Conservation (phyloP, 2,329 filamentous ascomycete species). For the Graphium sp. region DNA sequence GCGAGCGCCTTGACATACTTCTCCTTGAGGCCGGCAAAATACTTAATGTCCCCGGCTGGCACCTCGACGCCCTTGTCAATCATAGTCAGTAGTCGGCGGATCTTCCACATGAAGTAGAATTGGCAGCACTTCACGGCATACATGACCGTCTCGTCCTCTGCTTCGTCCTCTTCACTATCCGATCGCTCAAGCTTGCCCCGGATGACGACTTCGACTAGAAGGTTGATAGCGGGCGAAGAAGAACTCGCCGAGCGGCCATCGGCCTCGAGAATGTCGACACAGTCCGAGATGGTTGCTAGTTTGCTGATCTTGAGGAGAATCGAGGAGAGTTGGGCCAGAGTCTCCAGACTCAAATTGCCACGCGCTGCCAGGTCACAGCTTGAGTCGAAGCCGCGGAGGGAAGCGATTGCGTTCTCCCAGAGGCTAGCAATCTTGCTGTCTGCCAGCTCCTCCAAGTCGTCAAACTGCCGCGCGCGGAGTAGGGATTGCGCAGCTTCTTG, state of each 20-base stretch:
- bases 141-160: constrained; percentile 64
- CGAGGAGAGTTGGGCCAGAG: constrained; percentile 55
- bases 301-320: constrained; percentile 67
- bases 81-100: constrained; percentile 38
- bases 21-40: constrained; percentile 36
- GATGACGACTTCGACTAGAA: constrained; percentile 55
- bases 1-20: constrained; percentile 47
- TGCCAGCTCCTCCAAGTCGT: constrained; percentile 75
- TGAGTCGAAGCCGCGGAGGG: constrained; percentile 54
- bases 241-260: constrained; percentile 29
- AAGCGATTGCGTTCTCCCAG: constrained; percentile 71
- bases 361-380: constrained; percentile 56
- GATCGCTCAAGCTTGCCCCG: constrained; percentile 55
- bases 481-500: constrained; percentile 71
- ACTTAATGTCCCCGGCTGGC: constrained; percentile 39
- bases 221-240: constrained; percentile 39
- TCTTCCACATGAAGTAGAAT: constrained; percentile 95
- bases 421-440: constrained; percentile 64
- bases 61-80: constrained; percentile 38
- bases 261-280: constrained; percentile 56
- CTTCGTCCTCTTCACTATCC: constrained; percentile 53
- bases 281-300: constrained; percentile 64
- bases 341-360: constrained; percentile 47
- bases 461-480: constrained; percentile 69
- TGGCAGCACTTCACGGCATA: constrained; percentile 61